Base-by-base conservation (phyloP, 176 grass and related monocot genomes). In the Alloteropsis semialata region DNA sequence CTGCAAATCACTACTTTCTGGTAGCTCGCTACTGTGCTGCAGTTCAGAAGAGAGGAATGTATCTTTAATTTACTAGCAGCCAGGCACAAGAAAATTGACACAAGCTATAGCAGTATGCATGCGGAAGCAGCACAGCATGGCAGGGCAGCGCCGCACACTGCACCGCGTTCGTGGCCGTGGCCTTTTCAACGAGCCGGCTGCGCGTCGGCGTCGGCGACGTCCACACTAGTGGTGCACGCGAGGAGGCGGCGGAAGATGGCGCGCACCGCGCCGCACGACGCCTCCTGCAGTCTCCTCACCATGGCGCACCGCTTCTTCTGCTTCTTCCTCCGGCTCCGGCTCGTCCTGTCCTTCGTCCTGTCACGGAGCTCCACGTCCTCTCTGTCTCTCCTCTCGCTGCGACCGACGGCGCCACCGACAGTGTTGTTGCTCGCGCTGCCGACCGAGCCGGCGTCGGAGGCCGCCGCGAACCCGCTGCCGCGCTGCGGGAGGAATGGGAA, bases 211-310 rank as follows among this genome's bases (percentile, higher is more conserved):
- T 95, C 88, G 56, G 85, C 94, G 65, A 98, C 92, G 67, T 93
- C 92, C 48, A 98, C 84, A 14, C 54, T 93, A 46, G 91, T 79
- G 41, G 91, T 60, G 84, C 96, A 98, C 21, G 89, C 69, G 33
- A 95, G 91, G 58, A 98, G 89, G 38, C 85, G 90, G 65, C 78
- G 91, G 75, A 95, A 90, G 57, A 95, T 79, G 43, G 88, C 79
- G 1, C 75, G 76, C 48, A 90, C 44, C 3, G 89, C 92, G 34
- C 81, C 71, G 79, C 88, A 89, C 59, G 91, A 90, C 30, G 69
- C 81, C 63, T 88, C 84, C 25, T 89, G 83, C 68, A 97, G 72
- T 74, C 89, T 86, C 84, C 84, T 74, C 30, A 79, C 69, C 9
- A 74, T 64, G 7, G 75, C 84, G 56, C 73, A 89, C 6, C 66